These are phyloP conservation scores for Monascus ruber DNA, from an alignment of 2,329 filamentous ascomycete genomes.

Conservation along the genomic window DNA sequence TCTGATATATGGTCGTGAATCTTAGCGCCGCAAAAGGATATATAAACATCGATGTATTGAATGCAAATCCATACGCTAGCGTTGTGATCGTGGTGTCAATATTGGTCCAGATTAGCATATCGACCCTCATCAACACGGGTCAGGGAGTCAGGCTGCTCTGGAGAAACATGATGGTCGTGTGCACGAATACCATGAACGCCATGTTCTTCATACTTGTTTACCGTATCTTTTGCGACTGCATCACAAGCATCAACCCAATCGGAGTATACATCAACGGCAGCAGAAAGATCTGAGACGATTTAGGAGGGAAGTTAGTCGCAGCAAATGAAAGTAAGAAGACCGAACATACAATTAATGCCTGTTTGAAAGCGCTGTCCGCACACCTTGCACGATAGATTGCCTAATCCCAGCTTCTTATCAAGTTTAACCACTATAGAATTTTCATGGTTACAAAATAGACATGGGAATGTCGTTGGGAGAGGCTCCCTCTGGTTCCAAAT, in stretches of 20 bases:
- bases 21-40: no score
- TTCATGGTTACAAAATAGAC: conserved; percentile 97
- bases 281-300: conserved; percentile 59
- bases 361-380: conserved; percentile 93
- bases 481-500: conserved; percentile 29
- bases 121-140: conserved; percentile 7
- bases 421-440: conserved; percentile 83
- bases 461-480: conserved; percentile 70
- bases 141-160: conserved; percentile 9
- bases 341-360: conserved; percentile 71
- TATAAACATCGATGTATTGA: no score
- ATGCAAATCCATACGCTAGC: no score
- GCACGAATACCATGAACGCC: conserved; percentile 8
- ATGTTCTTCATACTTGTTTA: conserved; percentile 22
- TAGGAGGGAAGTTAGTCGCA: neutral
- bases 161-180: conserved; percentile 7
- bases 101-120: conserved; percentile 18
- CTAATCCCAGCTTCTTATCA: conserved; percentile 83
- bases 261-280: conserved; percentile 87
- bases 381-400: conserved; percentile 77
- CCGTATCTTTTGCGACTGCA: conserved; percentile 54
- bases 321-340: neutral
- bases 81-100: conserved; percentile 9
- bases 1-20: no score
- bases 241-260: conserved; percentile 98